These are phyloP conservation scores for Musa beccarii DNA, from an alignment of 176 grass and related monocot genomes.

Conservation along the genomic window DNA sequence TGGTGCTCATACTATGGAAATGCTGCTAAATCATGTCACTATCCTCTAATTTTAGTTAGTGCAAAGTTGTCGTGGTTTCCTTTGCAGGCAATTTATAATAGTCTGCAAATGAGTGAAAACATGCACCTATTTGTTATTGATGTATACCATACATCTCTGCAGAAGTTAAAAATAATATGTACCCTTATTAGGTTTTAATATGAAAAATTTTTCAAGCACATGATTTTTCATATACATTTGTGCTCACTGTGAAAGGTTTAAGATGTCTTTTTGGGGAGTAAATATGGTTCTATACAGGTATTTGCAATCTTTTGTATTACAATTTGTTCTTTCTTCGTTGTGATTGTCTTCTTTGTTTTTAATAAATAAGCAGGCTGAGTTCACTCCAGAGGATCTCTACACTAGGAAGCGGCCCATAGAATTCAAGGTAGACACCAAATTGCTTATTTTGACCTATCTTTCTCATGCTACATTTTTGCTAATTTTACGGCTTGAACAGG, in stretches of 20 bases:
- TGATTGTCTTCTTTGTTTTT: neutral
- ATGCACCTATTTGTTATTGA: no score
- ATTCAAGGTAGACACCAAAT: slow-evolving; percentile 43
- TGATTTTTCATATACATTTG: neutral
- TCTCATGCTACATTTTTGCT: slow-evolving; percentile 23
- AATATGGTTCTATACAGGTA: neutral
- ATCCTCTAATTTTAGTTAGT: neutral
- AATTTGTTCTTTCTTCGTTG: neutral
- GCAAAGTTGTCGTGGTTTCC: no score
- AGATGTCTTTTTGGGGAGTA: neutral
- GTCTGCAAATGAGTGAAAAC: no score
- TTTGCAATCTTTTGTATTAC: neutral
- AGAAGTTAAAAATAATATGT: neutral
- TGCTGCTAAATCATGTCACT: neutral
- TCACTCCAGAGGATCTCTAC: slow-evolving; percentile 87
- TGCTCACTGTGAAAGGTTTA: neutral
- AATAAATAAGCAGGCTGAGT: slow-evolving; percentile 46
- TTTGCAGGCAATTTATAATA: no score
- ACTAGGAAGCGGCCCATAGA: slow-evolving; percentile 61
- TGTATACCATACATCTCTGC: no score
- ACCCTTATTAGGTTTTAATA: neutral
- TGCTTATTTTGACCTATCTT: slow-evolving; percentile 13
- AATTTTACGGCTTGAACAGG: slow-evolving; percentile 40
- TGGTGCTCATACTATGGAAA: neutral
- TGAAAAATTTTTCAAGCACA: neutral